Percentiles rank a stretch among this genome's conserved stretches.
Conservation (phyloP, 306 rosid genomes). For the Oxytropis ochrocephala region DNA sequence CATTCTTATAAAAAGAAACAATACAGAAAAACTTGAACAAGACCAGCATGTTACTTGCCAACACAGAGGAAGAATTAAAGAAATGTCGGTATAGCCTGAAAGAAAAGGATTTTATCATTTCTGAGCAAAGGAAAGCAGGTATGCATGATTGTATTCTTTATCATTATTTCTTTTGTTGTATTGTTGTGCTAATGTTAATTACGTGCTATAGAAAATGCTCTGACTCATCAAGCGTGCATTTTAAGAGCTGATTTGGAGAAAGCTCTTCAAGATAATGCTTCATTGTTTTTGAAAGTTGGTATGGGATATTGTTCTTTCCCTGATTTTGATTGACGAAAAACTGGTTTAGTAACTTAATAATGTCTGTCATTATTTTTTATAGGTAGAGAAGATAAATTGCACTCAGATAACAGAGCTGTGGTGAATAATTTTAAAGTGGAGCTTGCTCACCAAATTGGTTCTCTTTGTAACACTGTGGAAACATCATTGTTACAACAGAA, state of each 20-base stretch:
- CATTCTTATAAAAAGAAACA: neutral
- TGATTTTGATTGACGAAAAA: neutral
- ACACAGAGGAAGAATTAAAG: constrained; percentile 61
- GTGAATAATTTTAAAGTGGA: constrained; percentile 65
- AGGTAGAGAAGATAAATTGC: constrained; percentile 87
- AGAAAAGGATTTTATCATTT: constrained; percentile 71
- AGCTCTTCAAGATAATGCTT: constrained; percentile 66
- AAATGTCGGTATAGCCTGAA: constrained; percentile 68
- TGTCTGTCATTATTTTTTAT: neutral
- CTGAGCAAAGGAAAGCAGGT: constrained; percentile 92
- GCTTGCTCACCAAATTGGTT: constrained; percentile 64
- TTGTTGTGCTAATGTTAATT: constrained; percentile 9
- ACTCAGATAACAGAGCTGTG: constrained; percentile 56
- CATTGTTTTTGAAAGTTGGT: constrained; percentile 74
- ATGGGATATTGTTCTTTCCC: neutral
- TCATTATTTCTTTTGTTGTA: neutral
- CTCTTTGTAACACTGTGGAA: constrained; percentile 62
- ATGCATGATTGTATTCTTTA: neutral
- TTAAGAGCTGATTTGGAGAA: constrained; percentile 80
- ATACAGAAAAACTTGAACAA: constrained; percentile 62
- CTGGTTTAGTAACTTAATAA: neutral
- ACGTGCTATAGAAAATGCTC: constrained; percentile 64
- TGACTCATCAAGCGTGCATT: constrained; percentile 78
- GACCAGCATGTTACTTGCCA: constrained; percentile 56
- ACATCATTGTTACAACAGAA: constrained; percentile 57